Percentiles rank a stretch among this genome's conserved stretches.
Conservation (phyloP, 2,329 filamentous ascomycete genomes). For the Sclerotiophoma versabilis region DNA sequence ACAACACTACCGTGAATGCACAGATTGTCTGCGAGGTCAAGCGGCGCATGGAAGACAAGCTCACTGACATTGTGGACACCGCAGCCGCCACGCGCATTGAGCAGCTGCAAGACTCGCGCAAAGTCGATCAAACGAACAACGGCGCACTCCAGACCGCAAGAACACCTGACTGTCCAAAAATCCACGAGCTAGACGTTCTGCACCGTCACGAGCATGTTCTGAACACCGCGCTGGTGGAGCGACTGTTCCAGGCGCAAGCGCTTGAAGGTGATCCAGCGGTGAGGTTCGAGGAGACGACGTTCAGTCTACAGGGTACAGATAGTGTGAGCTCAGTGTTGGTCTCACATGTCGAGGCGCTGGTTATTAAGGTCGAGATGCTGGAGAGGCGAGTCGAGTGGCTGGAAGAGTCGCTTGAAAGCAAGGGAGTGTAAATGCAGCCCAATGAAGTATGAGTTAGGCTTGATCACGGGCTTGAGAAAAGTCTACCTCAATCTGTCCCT, state of each 20-base stretch:
- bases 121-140: not conserved
- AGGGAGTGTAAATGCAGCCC: not conserved
- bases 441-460: not conserved
- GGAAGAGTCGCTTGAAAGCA: not conserved
- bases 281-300: not conserved
- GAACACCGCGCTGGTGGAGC: not conserved
- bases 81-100: not conserved
- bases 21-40: too few species aligned
- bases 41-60: not conserved
- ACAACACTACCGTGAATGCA: not conserved
- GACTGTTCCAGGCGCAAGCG: not conserved
- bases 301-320: not conserved
- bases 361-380: not conserved
- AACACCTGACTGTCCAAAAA: not conserved
- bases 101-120: not conserved
- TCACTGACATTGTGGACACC: not conserved
- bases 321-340: not conserved
- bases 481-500: too few species aligned
- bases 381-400: not conserved
- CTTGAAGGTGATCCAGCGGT: not conserved
- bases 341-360: not conserved
- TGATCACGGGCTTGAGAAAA: too few species aligned
- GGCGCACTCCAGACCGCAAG: not conserved
- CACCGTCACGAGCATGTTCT: not conserved
- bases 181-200: not conserved